Evolutionary conservation across 2,329 filamentous ascomycete genomes (phyloP).

Genomic region (Cercospora sp.): DNA sequence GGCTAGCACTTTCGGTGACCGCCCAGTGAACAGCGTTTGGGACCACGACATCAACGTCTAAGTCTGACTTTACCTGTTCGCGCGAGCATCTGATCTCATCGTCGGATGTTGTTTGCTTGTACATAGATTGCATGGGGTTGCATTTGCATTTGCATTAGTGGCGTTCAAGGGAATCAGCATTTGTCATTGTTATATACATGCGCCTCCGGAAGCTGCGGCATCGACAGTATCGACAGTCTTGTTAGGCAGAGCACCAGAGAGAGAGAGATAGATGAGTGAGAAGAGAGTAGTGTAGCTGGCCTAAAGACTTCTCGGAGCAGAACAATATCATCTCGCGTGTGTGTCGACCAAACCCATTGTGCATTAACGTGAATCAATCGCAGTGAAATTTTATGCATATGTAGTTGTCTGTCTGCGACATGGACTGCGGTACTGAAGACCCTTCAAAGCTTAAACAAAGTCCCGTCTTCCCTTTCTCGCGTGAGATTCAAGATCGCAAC

Average conservation of each 20-base stretch:
- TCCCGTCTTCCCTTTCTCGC: neutral
- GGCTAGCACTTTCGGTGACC: slow-evolving; percentile 49
- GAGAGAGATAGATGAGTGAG: neutral
- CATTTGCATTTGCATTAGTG: neutral
- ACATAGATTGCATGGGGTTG: neutral
- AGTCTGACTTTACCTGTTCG: neutral
- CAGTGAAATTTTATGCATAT: neutral
- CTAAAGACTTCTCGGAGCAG: neutral
- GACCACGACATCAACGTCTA: slow-evolving; percentile 13
- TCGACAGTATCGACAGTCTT: neutral
- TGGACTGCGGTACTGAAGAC: neutral
- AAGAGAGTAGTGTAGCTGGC: neutral
- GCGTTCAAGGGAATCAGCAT: neutral
- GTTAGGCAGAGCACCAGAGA: neutral
- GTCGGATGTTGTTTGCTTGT: neutral
- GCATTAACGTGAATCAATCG: neutral
- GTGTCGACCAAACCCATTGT: neutral
- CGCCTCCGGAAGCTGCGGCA: neutral
- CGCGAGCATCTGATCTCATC: neutral
- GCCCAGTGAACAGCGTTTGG: slow-evolving; percentile 45
- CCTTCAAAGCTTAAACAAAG: neutral
- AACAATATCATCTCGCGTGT: neutral
- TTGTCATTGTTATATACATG: neutral
- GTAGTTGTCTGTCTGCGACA: neutral
- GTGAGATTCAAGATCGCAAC: neutral